phyloP scores from a whole-genome alignment of 1,284 basidiomycete species.

The Xerocomus amazonicus region DNA sequence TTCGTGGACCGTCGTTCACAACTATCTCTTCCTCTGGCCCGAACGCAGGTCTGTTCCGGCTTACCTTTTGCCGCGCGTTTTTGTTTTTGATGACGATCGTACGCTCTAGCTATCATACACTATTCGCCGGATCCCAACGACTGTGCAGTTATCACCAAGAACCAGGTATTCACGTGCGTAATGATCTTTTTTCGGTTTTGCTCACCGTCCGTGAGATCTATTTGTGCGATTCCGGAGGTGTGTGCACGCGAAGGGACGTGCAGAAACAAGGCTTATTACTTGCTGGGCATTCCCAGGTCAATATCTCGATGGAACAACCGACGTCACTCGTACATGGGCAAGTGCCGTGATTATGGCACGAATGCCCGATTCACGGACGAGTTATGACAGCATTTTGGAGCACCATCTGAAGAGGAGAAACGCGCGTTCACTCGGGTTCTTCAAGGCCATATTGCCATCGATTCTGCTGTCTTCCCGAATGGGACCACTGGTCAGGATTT shows the following conservation, averaged over 20 bases:
- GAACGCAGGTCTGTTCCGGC: constrained; percentile 66
- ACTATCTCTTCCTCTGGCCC: constrained; percentile 92
- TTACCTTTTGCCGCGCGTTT: not conserved
- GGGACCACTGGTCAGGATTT: constrained; percentile 72
- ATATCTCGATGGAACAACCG: constrained; percentile 92
- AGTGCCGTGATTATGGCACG: constrained; percentile 15
- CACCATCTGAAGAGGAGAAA: constrained; percentile 78
- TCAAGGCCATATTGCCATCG: constrained; percentile 94
- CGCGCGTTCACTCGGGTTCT: constrained; percentile 91
- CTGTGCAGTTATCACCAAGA: constrained; percentile 72
- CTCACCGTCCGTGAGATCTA: constrained; percentile 58
- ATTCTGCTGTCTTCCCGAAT: constrained; percentile 80
- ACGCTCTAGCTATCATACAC: constrained; percentile 80
- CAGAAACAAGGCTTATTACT: not conserved
- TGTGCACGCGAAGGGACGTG: constrained; percentile 5
- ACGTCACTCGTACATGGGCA: constrained; percentile 87
- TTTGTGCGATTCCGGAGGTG: constrained; percentile 91
- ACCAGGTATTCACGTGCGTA: constrained; percentile 50
- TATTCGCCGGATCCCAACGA: constrained; percentile 79
- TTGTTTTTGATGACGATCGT: not conserved
- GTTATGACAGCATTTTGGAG: constrained; percentile 77
- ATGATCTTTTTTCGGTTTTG: constrained; percentile 1
- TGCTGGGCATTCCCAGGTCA: constrained; percentile 51
- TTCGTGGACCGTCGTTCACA: constrained; percentile 86
- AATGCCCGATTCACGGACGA: not conserved